Percentiles rank a stretch among this genome's conserved stretches.
Evolutionary conservation across 2,329 filamentous ascomycete genomes (phyloP).

Genomic region (Fusarium paranaense): DNA sequence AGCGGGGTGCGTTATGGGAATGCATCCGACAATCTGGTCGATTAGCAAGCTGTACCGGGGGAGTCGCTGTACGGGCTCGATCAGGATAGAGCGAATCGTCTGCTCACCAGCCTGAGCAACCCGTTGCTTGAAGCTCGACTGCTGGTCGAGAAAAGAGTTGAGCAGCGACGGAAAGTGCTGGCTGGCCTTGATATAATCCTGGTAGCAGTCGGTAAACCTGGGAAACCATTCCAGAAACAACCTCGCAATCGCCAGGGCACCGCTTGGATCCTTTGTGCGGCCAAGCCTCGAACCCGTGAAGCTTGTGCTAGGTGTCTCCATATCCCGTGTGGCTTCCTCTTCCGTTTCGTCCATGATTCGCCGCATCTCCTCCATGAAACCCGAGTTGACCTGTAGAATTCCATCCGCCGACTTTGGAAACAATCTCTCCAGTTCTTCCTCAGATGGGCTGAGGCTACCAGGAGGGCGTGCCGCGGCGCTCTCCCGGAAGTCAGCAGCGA

Average conservation of each 20-base stretch:
- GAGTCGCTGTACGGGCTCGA: constrained; percentile 94
- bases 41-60: constrained; percentile 96
- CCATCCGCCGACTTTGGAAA: constrained; percentile 85
- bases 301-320: constrained; percentile 67
- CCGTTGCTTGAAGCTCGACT: constrained; percentile 84
- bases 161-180: constrained; percentile 87
- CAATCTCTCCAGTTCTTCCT: constrained; percentile 77
- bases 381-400: constrained; percentile 84
- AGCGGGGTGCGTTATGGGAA: constrained; percentile 88
- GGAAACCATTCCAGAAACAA: constrained; percentile 93
- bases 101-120: constrained; percentile 91
- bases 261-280: constrained; percentile 77
- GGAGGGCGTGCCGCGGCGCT: constrained; percentile 70
- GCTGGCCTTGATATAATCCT: constrained; percentile 92
- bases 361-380: constrained; percentile 82
- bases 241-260: constrained; percentile 81
- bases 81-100: constrained; percentile 87
- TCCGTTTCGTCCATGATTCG: constrained; percentile 85
- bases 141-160: constrained; percentile 80
- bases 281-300: constrained; percentile 57
- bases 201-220: constrained; percentile 89
- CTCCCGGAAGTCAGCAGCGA: constrained; percentile 83
- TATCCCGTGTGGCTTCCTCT: constrained; percentile 80
- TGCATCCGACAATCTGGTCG: constrained; percentile 89
- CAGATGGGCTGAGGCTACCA: constrained; percentile 76